Evolutionary conservation across 2,329 filamentous ascomycete genomes (phyloP).

Genomic region (Ilyonectria sp.): DNA sequence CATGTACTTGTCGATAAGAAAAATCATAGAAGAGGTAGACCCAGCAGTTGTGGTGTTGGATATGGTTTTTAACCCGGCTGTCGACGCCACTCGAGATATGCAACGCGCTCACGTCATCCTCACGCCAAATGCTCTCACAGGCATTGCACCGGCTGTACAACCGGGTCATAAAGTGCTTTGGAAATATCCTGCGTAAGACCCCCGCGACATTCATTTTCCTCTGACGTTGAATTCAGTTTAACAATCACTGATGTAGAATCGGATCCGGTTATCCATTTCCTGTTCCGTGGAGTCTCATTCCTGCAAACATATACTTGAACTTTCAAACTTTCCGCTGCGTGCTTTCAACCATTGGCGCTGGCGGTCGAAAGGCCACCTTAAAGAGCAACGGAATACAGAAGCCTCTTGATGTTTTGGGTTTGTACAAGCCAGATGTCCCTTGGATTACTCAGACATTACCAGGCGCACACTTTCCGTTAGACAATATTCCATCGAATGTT

Average conservation of each 20-base stretch:
- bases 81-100: slow-evolving; percentile 43
- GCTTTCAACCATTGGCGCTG: not conserved
- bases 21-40: slow-evolving; percentile 50
- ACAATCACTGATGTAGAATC: slow-evolving; percentile 47
- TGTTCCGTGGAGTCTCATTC: slow-evolving; percentile 59
- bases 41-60: slow-evolving; percentile 54
- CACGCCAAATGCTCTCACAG: slow-evolving; percentile 60
- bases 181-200: slow-evolving; percentile 57
- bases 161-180: slow-evolving; percentile 58
- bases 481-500: not conserved
- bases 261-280: slow-evolving; percentile 61
- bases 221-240: not conserved
- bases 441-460: slow-evolving; percentile 15
- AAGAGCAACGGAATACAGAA: slow-evolving; percentile 11
- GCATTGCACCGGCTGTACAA: slow-evolving; percentile 50
- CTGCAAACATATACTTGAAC: slow-evolving; percentile 54
- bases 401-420: slow-evolving; percentile 2
- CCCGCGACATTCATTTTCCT: not conserved
- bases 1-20: slow-evolving; percentile 44
- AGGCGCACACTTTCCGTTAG: not conserved
- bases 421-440: slow-evolving; percentile 7
- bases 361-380: not conserved
- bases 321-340: slow-evolving; percentile 11
- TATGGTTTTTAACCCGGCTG: slow-evolving; percentile 46
- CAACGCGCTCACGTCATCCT: slow-evolving; percentile 54